Conservation (phyloP, 2,329 filamentous ascomycete genomes). For the Colletotrichum sansevieriae region DNA sequence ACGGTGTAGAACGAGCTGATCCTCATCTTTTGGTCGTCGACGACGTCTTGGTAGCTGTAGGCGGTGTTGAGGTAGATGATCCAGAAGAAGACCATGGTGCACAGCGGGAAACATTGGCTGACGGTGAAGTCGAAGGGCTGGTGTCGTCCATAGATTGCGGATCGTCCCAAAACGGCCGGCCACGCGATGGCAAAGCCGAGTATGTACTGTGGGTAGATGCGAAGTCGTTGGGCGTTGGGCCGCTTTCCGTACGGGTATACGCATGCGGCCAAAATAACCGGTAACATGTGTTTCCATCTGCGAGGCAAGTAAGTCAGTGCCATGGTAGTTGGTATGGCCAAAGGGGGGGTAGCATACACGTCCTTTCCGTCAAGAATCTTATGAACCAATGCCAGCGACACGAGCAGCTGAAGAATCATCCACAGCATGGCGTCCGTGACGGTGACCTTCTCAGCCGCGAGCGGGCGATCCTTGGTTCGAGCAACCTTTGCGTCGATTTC, state of each 20-base stretch:
- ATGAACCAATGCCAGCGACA: conserved; percentile 32
- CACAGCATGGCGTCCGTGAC: conserved; percentile 44
- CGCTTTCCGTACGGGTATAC: conserved; percentile 46
- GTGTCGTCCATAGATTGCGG: conserved; percentile 42
- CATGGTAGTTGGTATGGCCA: too few species aligned
- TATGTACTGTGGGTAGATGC: conserved; percentile 46
- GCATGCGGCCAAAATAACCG: conserved; percentile 41
- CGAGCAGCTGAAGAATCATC: conserved; percentile 36
- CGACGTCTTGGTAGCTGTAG: conserved; percentile 45
- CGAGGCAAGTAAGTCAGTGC: background rate
- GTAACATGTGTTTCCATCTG: conserved; percentile 44
- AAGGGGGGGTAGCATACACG: conserved; percentile 19
- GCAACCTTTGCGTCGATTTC: conserved; percentile 47
- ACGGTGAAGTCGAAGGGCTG: conserved; percentile 42
- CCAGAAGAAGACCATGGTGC: conserved; percentile 47
- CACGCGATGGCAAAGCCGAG: conserved; percentile 45
- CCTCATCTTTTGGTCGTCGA: conserved; percentile 45
- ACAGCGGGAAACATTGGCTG: conserved; percentile 43
- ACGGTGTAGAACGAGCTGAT: conserved; percentile 44
- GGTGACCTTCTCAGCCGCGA: conserved; percentile 45
- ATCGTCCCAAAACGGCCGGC: conserved; percentile 44
- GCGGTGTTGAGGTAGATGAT: conserved; percentile 46
- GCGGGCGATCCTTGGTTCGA: conserved; percentile 47
- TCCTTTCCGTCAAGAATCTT: conserved; percentile 36
- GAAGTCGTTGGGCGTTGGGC: conserved; percentile 40